Evolutionary conservation across 1,284 basidiomycete genomes (phyloP).

Genomic region (Malassezia caprae): DNA sequence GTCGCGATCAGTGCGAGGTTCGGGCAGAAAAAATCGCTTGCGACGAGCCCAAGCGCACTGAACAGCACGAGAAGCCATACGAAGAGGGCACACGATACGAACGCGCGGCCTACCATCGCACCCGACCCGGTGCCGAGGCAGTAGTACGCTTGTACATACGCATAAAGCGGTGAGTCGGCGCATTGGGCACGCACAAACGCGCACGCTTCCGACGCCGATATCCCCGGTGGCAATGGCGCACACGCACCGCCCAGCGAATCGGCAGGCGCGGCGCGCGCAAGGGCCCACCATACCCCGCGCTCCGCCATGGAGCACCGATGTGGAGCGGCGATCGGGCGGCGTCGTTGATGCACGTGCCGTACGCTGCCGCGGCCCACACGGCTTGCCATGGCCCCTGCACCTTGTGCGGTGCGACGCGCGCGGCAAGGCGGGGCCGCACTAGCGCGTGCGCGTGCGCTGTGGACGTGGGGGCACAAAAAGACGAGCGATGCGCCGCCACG

Average conservation of each 20-base stretch:
- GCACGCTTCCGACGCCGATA: conserved; percentile 24
- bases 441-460: not conserved
- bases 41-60: conserved; percentile 41
- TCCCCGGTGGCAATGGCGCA: conserved; percentile 21
- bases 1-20: conserved; percentile 40
- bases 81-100: not conserved
- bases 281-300: not conserved
- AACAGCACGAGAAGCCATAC: conserved; percentile 42
- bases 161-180: conserved; percentile 25
- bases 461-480: not conserved
- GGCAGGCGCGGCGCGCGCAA: not conserved
- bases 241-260: conserved; percentile 11
- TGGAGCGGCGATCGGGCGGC: not conserved
- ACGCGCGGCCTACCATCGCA: not conserved
- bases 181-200: conserved; percentile 27
- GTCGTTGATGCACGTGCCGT: not conserved
- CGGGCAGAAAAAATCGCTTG: conserved; percentile 46
- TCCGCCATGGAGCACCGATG: not conserved
- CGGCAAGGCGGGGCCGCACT: not conserved
- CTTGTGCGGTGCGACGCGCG: not conserved
- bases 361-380: not conserved
- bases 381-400: not conserved
- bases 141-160: conserved; percentile 41
- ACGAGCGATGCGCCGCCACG: not conserved
- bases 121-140: conserved; percentile 19